Evolutionary conservation across 257 asterid species (phyloP).

Genomic region (Nyctanthes arbortristis): DNA sequence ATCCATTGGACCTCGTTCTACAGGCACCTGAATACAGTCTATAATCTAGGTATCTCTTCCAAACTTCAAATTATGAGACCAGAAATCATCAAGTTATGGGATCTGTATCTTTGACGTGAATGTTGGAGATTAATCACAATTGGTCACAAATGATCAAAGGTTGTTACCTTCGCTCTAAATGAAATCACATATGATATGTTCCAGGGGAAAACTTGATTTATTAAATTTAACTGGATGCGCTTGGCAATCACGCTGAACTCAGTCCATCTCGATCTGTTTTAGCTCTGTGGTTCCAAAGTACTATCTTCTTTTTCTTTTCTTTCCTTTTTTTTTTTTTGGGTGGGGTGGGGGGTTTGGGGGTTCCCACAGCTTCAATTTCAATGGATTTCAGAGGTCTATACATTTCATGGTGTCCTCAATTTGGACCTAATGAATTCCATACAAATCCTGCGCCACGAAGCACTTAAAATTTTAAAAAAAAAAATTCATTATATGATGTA

Average conservation of each 20-base stretch:
- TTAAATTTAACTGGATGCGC: neutral
- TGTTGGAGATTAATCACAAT: constrained; percentile 10
- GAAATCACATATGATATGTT: neutral
- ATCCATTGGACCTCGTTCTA: neutral
- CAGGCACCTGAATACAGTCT: neutral
- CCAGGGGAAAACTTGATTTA: neutral
- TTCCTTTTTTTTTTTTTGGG: too few relatives aligned
- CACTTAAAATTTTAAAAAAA: too few relatives aligned
- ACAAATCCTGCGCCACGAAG: too few relatives aligned
- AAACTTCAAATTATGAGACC: neutral
- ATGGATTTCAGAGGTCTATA: too few relatives aligned
- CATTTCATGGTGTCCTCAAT: too few relatives aligned
- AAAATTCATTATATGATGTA: too few relatives aligned
- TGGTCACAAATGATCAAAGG: neutral
- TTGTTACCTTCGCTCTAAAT: neutral
- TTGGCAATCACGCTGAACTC: neutral
- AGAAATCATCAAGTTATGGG: constrained; percentile 10
- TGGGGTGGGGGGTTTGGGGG: too few relatives aligned
- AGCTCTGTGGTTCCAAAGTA: neutral
- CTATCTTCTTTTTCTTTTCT: neutral
- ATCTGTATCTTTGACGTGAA: constrained; percentile 10
- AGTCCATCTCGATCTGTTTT: neutral
- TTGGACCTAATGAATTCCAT: too few relatives aligned
- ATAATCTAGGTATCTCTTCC: neutral
- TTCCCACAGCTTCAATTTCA: too few relatives aligned